These are phyloP conservation scores for Marasmius sp. DNA, from an alignment of 1,284 basidiomycete species.

Conservation along the genomic window DNA sequence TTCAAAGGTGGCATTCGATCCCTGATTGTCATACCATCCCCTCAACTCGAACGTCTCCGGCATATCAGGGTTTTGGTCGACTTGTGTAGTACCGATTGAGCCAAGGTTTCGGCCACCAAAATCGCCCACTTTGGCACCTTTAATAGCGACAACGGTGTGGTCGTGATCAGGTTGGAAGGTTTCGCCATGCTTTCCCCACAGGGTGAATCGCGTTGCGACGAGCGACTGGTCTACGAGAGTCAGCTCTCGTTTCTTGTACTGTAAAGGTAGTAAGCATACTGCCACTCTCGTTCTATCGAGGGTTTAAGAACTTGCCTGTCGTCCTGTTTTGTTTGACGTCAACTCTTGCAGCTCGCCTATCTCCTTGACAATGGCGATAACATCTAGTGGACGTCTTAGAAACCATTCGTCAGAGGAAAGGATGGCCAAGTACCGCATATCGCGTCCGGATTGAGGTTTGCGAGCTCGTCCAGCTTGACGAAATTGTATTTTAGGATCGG, in stretches of 20 bases:
- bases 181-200: conserved; percentile 98
- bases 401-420: conserved; percentile 19
- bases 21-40: conserved; percentile 88
- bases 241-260: conserved; percentile 88
- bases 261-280: conserved; percentile 7
- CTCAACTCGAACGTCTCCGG: conserved; percentile 82
- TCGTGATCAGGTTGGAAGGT: conserved; percentile 59
- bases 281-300: conserved; percentile 2
- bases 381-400: conserved; percentile 52
- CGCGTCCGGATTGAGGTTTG: conserved; percentile 71
- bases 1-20: conserved; percentile 64
- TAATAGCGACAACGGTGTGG: conserved; percentile 84
- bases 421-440: conserved; percentile 61
- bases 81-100: conserved; percentile 50
- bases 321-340: conserved; percentile 70
- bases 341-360: conserved; percentile 70
- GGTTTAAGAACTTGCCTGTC: conserved; percentile 48
- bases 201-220: conserved; percentile 82
- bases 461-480: conserved; percentile 64
- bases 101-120: conserved; percentile 89
- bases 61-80: conserved; percentile 88
- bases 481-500: conserved; percentile 88
- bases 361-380: conserved; percentile 85
- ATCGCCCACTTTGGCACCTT: conserved; percentile 93
- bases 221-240: conserved; percentile 85